Evolutionary conservation across 2,329 filamentous ascomycete species (phyloP).

Genomic region (Ceratocystis papillata): DNA sequence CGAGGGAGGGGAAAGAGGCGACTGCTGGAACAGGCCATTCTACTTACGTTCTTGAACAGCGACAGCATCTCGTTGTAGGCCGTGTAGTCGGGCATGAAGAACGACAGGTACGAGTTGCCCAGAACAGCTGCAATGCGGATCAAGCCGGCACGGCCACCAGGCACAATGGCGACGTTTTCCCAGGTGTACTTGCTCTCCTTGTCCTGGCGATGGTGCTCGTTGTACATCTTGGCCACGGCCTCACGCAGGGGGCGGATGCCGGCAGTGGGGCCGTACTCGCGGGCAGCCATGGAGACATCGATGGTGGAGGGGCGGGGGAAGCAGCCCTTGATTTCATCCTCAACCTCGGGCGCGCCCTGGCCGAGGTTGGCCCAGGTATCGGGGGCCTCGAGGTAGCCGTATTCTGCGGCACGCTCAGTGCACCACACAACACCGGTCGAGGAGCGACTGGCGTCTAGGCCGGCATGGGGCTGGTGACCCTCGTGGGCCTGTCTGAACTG

Average conservation of each 20-base stretch:
- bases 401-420: slow-evolving; percentile 74
- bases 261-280: slow-evolving; percentile 88
- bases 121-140: slow-evolving; percentile 91
- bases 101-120: slow-evolving; percentile 82
- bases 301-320: slow-evolving; percentile 72
- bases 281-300: slow-evolving; percentile 63
- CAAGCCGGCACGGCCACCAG: slow-evolving; percentile 80
- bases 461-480: slow-evolving; percentile 81
- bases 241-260: slow-evolving; percentile 84
- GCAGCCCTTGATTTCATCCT: slow-evolving; percentile 82
- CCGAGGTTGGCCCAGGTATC: slow-evolving; percentile 84
- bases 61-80: slow-evolving; percentile 97
- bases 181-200: slow-evolving; percentile 86
- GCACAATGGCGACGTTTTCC: slow-evolving; percentile 96
- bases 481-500: slow-evolving; percentile 86
- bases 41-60: slow-evolving; percentile 71
- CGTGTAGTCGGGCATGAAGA: slow-evolving; percentile 92
- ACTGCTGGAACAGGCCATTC: not conserved
- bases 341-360: slow-evolving; percentile 87
- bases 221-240: slow-evolving; percentile 86
- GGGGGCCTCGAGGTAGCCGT: slow-evolving; percentile 76
- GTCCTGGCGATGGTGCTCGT: slow-evolving; percentile 77
- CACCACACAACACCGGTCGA: slow-evolving; percentile 95
- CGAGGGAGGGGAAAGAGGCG: not conserved
- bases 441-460: slow-evolving; percentile 74